Percentiles rank a stretch among this genome's conserved stretches.
Evolutionary conservation across 768 basidiomycete species (phyloP).

Genomic region (Lactifluus subvellereus): DNA sequence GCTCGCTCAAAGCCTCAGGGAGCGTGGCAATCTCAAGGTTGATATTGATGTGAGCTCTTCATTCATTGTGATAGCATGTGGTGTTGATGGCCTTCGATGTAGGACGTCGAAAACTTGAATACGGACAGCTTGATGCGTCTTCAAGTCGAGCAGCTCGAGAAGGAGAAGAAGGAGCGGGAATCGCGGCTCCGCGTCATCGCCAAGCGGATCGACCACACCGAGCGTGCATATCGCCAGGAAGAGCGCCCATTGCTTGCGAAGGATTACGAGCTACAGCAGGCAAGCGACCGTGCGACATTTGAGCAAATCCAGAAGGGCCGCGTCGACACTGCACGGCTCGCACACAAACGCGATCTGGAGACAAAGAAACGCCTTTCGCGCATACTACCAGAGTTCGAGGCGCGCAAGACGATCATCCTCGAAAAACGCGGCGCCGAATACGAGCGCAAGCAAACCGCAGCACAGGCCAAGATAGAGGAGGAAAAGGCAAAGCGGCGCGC

Average conservation of each 20-base stretch:
- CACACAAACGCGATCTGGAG: conserved; percentile 61
- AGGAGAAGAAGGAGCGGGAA: conserved; percentile 85
- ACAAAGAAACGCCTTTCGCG: conserved; percentile 70
- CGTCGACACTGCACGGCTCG: conserved; percentile 46
- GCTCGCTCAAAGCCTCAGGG: conserved; percentile 76
- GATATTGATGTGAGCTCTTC: conserved; percentile 55
- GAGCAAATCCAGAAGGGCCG: conserved; percentile 53
- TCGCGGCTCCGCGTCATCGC: conserved; percentile 75
- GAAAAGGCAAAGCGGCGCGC: conserved; percentile 74
- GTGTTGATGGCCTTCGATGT: background rate
- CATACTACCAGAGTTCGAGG: conserved; percentile 65
- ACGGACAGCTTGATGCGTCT: conserved; percentile 82
- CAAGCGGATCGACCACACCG: conserved; percentile 92
- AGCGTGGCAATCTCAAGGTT: conserved; percentile 66
- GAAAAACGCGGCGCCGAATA: conserved; percentile 61
- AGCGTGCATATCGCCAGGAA: conserved; percentile 91
- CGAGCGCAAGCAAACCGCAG: conserved; percentile 48
- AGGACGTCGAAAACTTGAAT: conserved; percentile 81
- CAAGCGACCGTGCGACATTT: conserved; percentile 65
- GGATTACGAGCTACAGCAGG: conserved; percentile 86
- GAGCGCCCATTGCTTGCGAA: conserved; percentile 79
- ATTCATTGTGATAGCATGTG: conserved; percentile 1
- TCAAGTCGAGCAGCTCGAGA: conserved; percentile 93
- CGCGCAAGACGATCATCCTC: conserved; percentile 48
- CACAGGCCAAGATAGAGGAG: conserved; percentile 67